Conservation (phyloP, 352 stramenopile species). For the Phytophthora litchii region DNA sequence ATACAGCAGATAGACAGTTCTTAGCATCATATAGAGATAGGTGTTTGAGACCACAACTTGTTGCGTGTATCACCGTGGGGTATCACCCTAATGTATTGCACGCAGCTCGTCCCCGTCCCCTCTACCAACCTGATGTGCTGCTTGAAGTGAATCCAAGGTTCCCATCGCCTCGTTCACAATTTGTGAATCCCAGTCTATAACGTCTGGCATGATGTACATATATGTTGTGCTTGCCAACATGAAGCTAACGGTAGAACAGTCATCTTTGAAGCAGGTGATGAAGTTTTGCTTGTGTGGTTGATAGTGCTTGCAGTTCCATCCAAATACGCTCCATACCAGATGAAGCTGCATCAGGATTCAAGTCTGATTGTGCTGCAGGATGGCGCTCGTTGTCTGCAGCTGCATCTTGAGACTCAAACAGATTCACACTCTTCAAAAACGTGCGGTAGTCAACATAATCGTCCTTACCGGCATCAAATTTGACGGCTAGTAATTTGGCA, state of each 20-base stretch:
- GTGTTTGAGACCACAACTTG: not conserved
- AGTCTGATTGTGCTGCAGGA: not conserved
- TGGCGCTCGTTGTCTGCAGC: not conserved
- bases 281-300: conserved; percentile 46
- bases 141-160: conserved; percentile 33
- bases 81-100: too few species aligned
- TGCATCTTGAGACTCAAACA: conserved; percentile 1
- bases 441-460: conserved; percentile 69
- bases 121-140: conserved; percentile 17
- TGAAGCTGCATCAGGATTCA: not conserved
- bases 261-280: conserved; percentile 30
- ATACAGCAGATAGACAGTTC: not conserved
- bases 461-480: conserved; percentile 59
- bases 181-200: not conserved
- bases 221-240: not conserved
- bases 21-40: conserved; percentile 6
- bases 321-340: conserved; percentile 40
- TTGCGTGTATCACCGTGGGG: not conserved
- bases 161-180: conserved; percentile 4
- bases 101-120: not conserved
- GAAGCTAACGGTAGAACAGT: not conserved
- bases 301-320: conserved; percentile 47
- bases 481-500: conserved; percentile 50
- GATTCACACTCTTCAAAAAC: conserved; percentile 58
- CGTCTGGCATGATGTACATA: conserved; percentile 1